Base-by-base conservation (phyloP, 192 early-diverging fungal species). In the Backusella westeae region DNA sequence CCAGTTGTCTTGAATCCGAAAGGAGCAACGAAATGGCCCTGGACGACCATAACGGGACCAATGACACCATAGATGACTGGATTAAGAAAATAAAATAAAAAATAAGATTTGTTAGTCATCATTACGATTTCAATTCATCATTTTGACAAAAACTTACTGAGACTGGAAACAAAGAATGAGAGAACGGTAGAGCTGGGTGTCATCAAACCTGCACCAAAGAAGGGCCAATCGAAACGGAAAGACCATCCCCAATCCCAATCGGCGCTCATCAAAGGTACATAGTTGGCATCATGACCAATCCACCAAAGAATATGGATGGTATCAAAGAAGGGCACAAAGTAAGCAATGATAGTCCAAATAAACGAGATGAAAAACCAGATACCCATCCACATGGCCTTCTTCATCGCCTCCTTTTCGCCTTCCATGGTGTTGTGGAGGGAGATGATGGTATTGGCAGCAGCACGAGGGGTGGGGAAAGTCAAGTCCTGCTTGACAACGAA, bases 401-500 rank as follows among this genome's bases (percentile, higher is more conserved):
- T 80, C 41, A 79, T 80, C 3, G 85, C 89, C 75, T 84, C 86
- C 29, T 72, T 69, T 38, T 85, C 89, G 65, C 85, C 87, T 8
- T 79, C 80, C 8, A 78, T 78, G 34, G 75, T 68, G 59, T 75
- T 81, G 77, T 92, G 90, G 26, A 92, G 71, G 39, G 83, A 85
- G 49, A 83, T 81, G 75, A 92, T 92, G 39, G 90, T 92, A 42
- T 80, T 82, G 6, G 91, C 91, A 34, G 91, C 82, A 52, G 89
- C 91, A 71, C 86, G 87, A 14, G 90, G 90, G 4, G 91, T 86
- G 23, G 91, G 91, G 83, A 93, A 93, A 69, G 86, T 86, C 53
- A 93, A 78, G 42, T 93, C 83, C 69, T 91, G 88, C 69, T 91
- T 90, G 69, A 93, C 78, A 72, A 93, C 84, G 41, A 90, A 93